Conservation (phyloP, 2,329 filamentous ascomycete species). For the Ascochyta rabiei region DNA sequence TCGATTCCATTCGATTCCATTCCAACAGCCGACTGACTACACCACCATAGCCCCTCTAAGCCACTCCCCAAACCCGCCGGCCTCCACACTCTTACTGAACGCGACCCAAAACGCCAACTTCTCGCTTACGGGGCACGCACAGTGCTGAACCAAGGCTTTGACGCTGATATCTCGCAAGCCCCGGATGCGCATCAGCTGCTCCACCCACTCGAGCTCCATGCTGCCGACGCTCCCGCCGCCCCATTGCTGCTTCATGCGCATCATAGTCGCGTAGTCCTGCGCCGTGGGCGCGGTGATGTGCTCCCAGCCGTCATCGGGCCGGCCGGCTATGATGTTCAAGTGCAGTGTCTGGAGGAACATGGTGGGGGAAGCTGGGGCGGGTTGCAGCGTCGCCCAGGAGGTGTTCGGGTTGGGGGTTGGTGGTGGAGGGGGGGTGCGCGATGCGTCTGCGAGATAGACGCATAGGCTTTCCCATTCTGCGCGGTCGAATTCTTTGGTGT, state of each 20-base stretch:
- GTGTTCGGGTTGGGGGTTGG: not conserved
- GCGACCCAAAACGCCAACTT: slow-evolving; percentile 64
- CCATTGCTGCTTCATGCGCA: slow-evolving; percentile 36
- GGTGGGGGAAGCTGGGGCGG: not conserved
- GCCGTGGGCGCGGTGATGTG: slow-evolving; percentile 43
- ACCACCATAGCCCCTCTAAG: slow-evolving; percentile 49
- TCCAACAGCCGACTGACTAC: not conserved
- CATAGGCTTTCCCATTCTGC: slow-evolving; percentile 63
- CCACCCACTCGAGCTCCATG: slow-evolving; percentile 61
- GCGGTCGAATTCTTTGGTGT: slow-evolving; percentile 61
- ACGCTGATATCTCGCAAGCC: slow-evolving; percentile 60
- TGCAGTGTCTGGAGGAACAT: slow-evolving; percentile 35
- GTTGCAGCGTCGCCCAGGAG: not conserved
- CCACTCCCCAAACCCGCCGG: slow-evolving; percentile 62
- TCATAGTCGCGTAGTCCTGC: slow-evolving; percentile 33
- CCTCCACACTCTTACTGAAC: slow-evolving; percentile 63
- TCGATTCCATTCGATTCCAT: not conserved
- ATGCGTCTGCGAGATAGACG: slow-evolving; percentile 41
- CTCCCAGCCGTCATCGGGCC: slow-evolving; percentile 57
- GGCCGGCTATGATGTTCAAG: slow-evolving; percentile 63
- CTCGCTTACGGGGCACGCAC: slow-evolving; percentile 59
- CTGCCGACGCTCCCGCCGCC: slow-evolving; percentile 27
- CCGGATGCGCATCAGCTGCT: slow-evolving; percentile 59
- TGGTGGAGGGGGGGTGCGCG: not conserved
- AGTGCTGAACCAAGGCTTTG: slow-evolving; percentile 60